Base-by-base conservation (phyloP, 129 eudicot species). In the Tanacetum coccineum region DNA sequence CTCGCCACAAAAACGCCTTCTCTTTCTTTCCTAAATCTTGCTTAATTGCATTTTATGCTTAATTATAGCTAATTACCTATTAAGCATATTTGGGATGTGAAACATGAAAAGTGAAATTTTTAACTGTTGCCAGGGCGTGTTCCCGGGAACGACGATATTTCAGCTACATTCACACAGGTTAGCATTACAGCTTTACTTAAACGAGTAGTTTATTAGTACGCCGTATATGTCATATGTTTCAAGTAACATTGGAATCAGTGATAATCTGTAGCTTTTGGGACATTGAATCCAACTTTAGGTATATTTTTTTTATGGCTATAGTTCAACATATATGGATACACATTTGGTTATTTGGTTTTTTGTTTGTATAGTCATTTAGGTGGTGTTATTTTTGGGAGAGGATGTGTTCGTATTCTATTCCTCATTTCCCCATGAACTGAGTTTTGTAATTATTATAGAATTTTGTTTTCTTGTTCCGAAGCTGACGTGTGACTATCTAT, bases 111-210 rank as follows among this genome's bases (percentile, higher is more conserved):
- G 26, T 75, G 69, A 59, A 48, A 49, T 18, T 61, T 64, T 46
- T 76, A 9, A n/a, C n/a, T 42, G 26, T 56, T 83, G 82, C n/a
- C 88, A 92, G 98, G 95, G 54, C 71, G 87, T 71, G 58, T 80
- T 54, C n/a, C 74, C 81, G 96, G 80, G 65, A 57, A 78, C 72
- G 95, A 88, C 58, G 95, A 85, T 68, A 91, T 88, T 68, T 78
- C 88, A 64, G 59, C 78, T 62, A 78, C 95, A 67, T 92, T 87
- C 79, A 78, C 84, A 32, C 79, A 85, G 98, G 98, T 92, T 76
- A 71, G 87, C 65, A 50, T 32, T 73, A 47, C 40, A 40, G 57
- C 85, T 56, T 32, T 73, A 47, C 40, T 50, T 49, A 68, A 42
- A 25, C 13, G 19, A 22, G 13, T 42, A 67, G 28, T 58, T n/a